phyloP scores from a whole-genome alignment of 2,329 filamentous ascomycete species.

The Fusarium agapanthi region DNA sequence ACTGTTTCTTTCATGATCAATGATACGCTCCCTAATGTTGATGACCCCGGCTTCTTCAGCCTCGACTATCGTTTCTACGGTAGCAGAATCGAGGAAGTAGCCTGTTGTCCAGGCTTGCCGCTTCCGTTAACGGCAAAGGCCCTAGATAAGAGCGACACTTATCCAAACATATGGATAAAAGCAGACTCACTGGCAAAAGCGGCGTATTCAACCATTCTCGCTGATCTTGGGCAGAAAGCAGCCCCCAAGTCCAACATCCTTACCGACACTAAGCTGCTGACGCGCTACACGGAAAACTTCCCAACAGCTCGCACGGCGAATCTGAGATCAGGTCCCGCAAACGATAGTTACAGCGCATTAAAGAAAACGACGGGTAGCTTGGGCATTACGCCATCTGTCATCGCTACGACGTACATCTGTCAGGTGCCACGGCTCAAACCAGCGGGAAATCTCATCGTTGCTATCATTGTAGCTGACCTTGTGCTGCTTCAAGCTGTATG shows the following conservation, averaged over 20 bases:
- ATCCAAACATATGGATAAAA: background rate
- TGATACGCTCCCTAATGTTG: rapidly evolving
- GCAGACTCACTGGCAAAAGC: background rate
- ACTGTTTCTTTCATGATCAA: background rate
- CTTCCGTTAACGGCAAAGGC: background rate
- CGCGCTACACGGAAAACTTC: background rate
- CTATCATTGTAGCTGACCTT: background rate
- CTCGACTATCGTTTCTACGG: background rate
- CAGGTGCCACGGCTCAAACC: background rate
- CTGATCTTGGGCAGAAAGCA: background rate
- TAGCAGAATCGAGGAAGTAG: rapidly evolving
- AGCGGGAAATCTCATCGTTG: background rate
- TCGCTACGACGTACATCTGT: background rate
- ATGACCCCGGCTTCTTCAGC: background rate
- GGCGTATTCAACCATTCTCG: background rate
- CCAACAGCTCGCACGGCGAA: background rate
- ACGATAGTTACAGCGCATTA: background rate
- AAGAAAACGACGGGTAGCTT: background rate
- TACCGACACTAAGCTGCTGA: background rate
- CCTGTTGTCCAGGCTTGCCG: background rate
- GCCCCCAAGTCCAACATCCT: background rate
- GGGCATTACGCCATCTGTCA: background rate
- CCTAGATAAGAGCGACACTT: background rate
- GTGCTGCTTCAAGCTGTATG: background rate
- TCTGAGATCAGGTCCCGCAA: background rate